Base-by-base conservation (phyloP, 2,329 filamentous ascomycete species). In the Sclerotinia nivalis region DNA sequence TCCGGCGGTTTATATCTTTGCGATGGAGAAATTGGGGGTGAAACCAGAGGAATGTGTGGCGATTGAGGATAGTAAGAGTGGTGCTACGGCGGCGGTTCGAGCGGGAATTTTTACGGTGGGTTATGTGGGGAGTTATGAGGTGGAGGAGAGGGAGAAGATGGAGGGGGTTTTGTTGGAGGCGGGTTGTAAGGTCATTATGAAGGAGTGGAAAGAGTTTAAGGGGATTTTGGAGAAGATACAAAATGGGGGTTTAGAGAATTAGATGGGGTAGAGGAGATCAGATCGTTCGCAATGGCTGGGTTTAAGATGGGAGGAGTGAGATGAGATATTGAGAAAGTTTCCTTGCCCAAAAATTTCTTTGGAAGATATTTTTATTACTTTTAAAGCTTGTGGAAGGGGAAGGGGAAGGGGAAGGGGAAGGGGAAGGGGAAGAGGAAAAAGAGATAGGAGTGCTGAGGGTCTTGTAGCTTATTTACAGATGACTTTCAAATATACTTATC, bases 61-160 rank as follows among this genome's bases (percentile, higher is more conserved):
- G 34, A 87, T 97, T 71, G 93, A 97, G 84, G 93, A 97, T 84
- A 93, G 89, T 84, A 93, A 92, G 86, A 93, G 90, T 75, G 93
- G 93, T 72, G 91, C 92, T 56, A 87, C 91, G 70, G 93, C 91
- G 74, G 91, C 89, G 70, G 88, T 89, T 77, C 86, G 91, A 71
- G 93, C 93, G 25, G 88, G 88, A 64, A 96, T 97, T 78, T 90
- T 88, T 72, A 89, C 91, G 73, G 89, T 97, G 76, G 93, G 90
- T 69, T 97, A 97, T 80, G 91, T 96, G 43, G 93, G 93, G 50
- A 91, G 91, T 70, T 96, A 95, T 81, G 75, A 78, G 64, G 66
- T 66, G 68, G 81, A 91, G 68, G 94, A 94, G 80, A 70, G 75
- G 60, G 72, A 72, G 72, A 80, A 83, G 59, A 83, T 90, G 81